phyloP scores from a whole-genome alignment of 495 filamentous ascomycete species.

The Physcia stellaris region DNA sequence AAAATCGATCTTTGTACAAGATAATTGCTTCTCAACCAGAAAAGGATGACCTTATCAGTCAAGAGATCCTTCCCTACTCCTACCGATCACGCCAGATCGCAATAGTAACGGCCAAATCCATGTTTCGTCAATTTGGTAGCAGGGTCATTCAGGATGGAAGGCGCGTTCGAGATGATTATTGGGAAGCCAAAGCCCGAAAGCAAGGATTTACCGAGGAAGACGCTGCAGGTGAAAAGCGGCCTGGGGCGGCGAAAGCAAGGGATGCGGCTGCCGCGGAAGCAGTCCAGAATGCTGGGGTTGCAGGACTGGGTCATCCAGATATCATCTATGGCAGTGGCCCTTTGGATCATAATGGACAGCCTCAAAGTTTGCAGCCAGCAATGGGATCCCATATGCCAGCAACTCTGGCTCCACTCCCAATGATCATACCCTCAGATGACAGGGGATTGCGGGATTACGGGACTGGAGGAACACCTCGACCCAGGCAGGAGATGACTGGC shows the following conservation, averaged over 20 bases:
- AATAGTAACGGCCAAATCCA: conserved; percentile 95
- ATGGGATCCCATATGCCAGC: conserved; percentile 49
- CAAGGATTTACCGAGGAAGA: conserved; percentile 98
- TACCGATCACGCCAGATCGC: conserved; percentile 97
- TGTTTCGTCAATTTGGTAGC: conserved; percentile 99
- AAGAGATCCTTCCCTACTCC: conserved; percentile 93
- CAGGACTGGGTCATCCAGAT: conserved; percentile 44
- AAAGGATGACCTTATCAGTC: conserved; percentile 89
- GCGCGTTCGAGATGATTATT: conserved; percentile 93
- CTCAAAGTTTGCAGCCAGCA: conserved; percentile 56
- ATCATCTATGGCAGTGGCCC: conserved; percentile 69
- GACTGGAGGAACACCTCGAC: conserved; percentile 67
- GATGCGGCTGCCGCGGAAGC: conserved; percentile 57
- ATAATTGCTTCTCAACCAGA: conserved; percentile 94
- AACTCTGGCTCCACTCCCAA: conserved; percentile 58
- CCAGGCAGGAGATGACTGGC: conserved; percentile 80
- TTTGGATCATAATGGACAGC: conserved; percentile 41
- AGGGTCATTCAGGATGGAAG: conserved; percentile 80
- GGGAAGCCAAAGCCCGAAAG: conserved; percentile 92
- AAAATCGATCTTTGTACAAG: conserved; percentile 93
- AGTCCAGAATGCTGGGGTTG: conserved; percentile 28
- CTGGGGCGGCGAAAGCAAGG: conserved; percentile 76
- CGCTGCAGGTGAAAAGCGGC: conserved; percentile 89
- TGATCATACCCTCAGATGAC: conserved; percentile 72
- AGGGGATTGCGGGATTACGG: conserved; percentile 68